Conservation (phyloP, 257 asterid species). For the Eucommia ulmoides region DNA sequence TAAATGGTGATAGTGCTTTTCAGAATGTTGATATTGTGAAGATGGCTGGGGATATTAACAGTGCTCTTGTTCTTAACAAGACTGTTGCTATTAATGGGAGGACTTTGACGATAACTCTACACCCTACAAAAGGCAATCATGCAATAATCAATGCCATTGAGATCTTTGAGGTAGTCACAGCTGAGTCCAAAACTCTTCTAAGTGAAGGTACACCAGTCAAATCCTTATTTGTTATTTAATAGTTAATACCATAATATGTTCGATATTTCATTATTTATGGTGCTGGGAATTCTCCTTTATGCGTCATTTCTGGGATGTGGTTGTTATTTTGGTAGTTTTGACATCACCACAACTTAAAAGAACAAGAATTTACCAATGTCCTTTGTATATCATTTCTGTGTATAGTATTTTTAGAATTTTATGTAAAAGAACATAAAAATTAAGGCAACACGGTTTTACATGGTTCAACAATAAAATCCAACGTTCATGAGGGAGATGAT, state of each 20-base stretch:
- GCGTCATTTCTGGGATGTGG: too few relatives aligned
- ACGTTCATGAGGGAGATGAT: too few relatives aligned
- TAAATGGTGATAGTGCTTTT: conserved; percentile 55
- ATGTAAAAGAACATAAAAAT: too few relatives aligned
- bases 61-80: conserved; percentile 68
- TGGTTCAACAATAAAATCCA: too few relatives aligned
- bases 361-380: too few relatives aligned
- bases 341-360: too few relatives aligned
- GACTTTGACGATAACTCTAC: conserved; percentile 60
- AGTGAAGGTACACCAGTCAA: conserved; percentile 50
- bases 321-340: too few relatives aligned
- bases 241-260: background rate
- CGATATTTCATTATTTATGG: background rate
- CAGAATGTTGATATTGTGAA: conserved; percentile 49
- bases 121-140: conserved; percentile 53
- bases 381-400: too few relatives aligned
- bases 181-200: conserved; percentile 75
- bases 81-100: conserved; percentile 77
- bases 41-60: conserved; percentile 58
- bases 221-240: background rate
- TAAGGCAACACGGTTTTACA: too few relatives aligned
- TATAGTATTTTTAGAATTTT: too few relatives aligned
- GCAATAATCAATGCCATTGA: conserved; percentile 76
- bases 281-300: background rate
- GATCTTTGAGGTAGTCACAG: conserved; percentile 64